phyloP scores from a whole-genome alignment of 2,329 filamentous ascomycete species.

The Xylaria sp. region DNA sequence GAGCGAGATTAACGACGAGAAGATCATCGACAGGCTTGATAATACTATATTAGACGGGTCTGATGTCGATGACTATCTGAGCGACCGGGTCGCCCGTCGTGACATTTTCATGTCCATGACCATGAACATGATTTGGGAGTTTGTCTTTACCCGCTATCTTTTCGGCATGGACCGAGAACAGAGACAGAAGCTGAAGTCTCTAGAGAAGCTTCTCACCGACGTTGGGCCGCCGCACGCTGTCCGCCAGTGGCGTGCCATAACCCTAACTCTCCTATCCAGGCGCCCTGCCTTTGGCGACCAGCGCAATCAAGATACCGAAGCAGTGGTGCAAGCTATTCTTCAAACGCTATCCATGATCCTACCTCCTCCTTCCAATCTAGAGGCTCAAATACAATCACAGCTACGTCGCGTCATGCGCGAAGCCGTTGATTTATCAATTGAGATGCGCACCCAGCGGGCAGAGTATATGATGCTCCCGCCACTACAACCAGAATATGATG shows the following conservation, averaged over 20 bases:
- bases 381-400: slow-evolving; percentile 83
- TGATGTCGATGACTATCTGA: slow-evolving; percentile 88
- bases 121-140: slow-evolving; percentile 99
- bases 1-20: slow-evolving; percentile 87
- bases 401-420: slow-evolving; percentile 87
- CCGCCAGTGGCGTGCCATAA: slow-evolving; percentile 96
- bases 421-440: slow-evolving; percentile 89
- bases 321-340: slow-evolving; percentile 92
- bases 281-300: slow-evolving; percentile 83
- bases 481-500: slow-evolving; percentile 92
- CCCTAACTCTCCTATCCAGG: slow-evolving; percentile 86
- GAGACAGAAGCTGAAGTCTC: slow-evolving; percentile 93
- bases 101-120: slow-evolving; percentile 99
- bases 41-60: slow-evolving; percentile 94
- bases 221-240: slow-evolving; percentile 90
- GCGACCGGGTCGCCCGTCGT: slow-evolving; percentile 85
- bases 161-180: slow-evolving; percentile 99
- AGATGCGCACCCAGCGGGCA: slow-evolving; percentile 96
- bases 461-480: slow-evolving; percentile 99
- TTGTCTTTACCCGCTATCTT: slow-evolving; percentile 95
- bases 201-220: slow-evolving; percentile 91
- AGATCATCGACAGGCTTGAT: slow-evolving; percentile 92
- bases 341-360: slow-evolving; percentile 85
- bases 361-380: slow-evolving; percentile 83
- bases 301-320: slow-evolving; percentile 89